Conservation (phyloP, 352 stramenopile genomes). For the Nannochloropsis limnetica region DNA sequence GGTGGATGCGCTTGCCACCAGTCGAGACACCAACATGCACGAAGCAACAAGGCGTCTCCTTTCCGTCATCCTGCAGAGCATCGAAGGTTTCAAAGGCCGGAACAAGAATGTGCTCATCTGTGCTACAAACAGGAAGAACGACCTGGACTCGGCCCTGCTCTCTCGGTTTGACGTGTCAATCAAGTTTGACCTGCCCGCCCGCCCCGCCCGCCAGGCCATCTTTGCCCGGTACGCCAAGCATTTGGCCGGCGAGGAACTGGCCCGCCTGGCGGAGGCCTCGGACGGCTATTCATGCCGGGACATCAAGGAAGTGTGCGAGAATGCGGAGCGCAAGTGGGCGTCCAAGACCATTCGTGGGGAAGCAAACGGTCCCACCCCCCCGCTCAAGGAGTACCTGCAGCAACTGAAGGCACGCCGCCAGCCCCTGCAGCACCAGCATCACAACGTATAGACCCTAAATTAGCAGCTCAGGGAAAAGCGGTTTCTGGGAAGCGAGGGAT, state of each 20-base stretch:
- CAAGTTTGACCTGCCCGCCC: slow-evolving; percentile 74
- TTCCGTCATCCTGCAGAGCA: slow-evolving; percentile 69
- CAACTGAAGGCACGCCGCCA: neutral
- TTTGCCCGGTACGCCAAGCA: slow-evolving; percentile 80
- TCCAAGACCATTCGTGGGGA: slow-evolving; percentile 57
- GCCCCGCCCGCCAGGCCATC: slow-evolving; percentile 67
- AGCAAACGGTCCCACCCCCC: slow-evolving; percentile 37
- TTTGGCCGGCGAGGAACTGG: slow-evolving; percentile 63
- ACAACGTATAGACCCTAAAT: neutral
- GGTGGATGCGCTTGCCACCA: slow-evolving; percentile 76
- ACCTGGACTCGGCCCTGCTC: slow-evolving; percentile 78
- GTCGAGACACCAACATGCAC: slow-evolving; percentile 76
- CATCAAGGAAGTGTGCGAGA: slow-evolving; percentile 87
- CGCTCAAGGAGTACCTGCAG: slow-evolving; percentile 36
- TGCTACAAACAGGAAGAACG: slow-evolving; percentile 82
- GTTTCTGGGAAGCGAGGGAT: neutral
- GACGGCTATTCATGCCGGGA: slow-evolving; percentile 76
- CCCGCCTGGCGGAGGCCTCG: slow-evolving; percentile 65
- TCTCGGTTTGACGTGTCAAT: slow-evolving; percentile 83
- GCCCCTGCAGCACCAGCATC: neutral
- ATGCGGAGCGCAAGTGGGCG: slow-evolving; percentile 78
- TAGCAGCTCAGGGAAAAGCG: neutral
- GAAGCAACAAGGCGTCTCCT: slow-evolving; percentile 79
- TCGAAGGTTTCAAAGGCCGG: slow-evolving; percentile 79
- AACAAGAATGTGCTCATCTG: slow-evolving; percentile 82